Evolutionary conservation across 2,329 filamentous ascomycete genomes (phyloP).

Genomic region (Exophiala sp.): DNA sequence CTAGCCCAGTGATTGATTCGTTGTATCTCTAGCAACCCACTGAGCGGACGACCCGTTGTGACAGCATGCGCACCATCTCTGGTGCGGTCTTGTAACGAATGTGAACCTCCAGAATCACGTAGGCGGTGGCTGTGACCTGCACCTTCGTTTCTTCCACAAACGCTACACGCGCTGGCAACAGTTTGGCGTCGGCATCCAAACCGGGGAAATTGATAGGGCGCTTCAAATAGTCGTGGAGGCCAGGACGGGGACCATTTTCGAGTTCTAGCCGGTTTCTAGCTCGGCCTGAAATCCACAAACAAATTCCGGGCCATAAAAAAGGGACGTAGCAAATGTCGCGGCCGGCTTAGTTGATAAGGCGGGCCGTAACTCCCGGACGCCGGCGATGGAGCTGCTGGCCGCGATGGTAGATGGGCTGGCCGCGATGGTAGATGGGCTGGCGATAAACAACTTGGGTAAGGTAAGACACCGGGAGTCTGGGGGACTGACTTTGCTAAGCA

Average conservation of each 20-base stretch:
- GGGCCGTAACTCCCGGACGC: neutral
- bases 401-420: too few species aligned
- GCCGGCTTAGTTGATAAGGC: slow-evolving; percentile 1
- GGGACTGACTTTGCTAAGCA: too few species aligned
- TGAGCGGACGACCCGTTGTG: too few species aligned
- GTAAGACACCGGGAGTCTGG: too few species aligned
- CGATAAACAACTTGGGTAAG: too few species aligned
- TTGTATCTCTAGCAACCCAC: neutral
- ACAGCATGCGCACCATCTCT: neutral
- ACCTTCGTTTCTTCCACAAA: too few species aligned
- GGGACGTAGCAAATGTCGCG: neutral
- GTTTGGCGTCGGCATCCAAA: too few species aligned
- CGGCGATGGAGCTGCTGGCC: neutral
- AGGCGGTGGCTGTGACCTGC: slow-evolving; percentile 10
- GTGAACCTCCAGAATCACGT: too few species aligned
- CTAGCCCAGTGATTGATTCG: neutral
- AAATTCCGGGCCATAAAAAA: neutral
- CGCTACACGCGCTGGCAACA: too few species aligned
- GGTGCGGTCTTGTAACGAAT: too few species aligned
- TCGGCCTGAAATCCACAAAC: neutral
- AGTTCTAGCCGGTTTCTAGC: slow-evolving; percentile 22
- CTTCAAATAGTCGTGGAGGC: too few species aligned
- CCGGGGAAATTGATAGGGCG: too few species aligned
- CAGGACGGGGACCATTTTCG: slow-evolving; percentile 4
- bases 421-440: neutral